Base-by-base conservation (phyloP, 352 stramenopile genomes). In the Globisporangium viniferum region DNA sequence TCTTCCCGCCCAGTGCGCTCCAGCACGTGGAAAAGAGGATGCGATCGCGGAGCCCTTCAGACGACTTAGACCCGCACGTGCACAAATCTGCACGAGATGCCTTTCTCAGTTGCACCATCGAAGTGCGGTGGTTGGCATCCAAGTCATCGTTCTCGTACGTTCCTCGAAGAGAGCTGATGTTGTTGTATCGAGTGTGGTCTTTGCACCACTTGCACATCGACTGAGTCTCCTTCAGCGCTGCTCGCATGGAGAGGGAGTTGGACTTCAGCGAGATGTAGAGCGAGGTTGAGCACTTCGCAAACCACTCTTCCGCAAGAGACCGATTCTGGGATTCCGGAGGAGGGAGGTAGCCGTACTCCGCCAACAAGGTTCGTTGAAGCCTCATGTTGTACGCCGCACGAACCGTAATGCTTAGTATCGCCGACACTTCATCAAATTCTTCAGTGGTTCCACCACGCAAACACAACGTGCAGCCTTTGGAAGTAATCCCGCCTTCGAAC, bases 11-110 rank as follows among this genome's bases (percentile, higher is more conserved):
- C 6, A 96, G 69, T 22, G 85, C 77, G 59, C 86, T 95, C 89
- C 89, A 96, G 62, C 89, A 96, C 20, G 84, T 87, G 29, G 89
- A 96, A 69, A 96, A 91, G 7, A 96, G 61, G 33, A 96, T 87
- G 10, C 83, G 80, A 41, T 95, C 83, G 24, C 87, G 81, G 3
- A 92, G 67, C 0, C 69, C 72, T 49, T 81, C 74, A 0, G 82
- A 91, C 0, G 82, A 86, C 53, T 82, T 84, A 10, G 79, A 82
- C 29, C 77, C 84, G 55, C 86, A 96, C 10, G 81, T 84, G 55
- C 88, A 96, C 61, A 71, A 68, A 56, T 73, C 81, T 5, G 74
- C 64, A 18, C 59, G 22, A n/a, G 62, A 67, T 15, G 22, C 29
- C 20, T 31, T 59, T 35, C 29, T 59, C 18, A 27, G 24, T 10